Conservation (phyloP, 139 green algal species). For the Tetradesmus obliquus region DNA sequence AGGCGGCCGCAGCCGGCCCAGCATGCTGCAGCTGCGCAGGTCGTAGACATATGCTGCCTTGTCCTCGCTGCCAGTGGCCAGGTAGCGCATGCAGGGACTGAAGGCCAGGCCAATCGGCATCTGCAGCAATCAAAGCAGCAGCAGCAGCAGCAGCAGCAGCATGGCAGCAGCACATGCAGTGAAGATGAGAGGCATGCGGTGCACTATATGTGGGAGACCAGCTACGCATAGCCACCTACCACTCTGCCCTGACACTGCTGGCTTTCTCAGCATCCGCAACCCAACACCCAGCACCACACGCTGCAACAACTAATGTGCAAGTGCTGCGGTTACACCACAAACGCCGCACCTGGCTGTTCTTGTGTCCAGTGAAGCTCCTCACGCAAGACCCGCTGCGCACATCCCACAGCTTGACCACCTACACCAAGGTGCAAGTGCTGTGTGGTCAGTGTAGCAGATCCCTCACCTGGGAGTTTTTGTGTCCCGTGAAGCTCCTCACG, state of each 20-base stretch:
- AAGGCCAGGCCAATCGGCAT: constrained; percentile 51
- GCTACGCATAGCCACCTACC: too few species aligned
- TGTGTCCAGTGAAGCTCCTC: constrained; percentile 48
- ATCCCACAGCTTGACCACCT: constrained; percentile 68
- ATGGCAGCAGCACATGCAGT: neutral
- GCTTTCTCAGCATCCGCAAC: too few species aligned
- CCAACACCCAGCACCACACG: too few species aligned
- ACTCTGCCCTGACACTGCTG: too few species aligned
- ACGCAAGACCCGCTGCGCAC: constrained; percentile 56
- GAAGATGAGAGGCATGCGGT: neutral
- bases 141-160: too few species aligned
- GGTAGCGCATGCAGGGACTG: constrained; percentile 66
- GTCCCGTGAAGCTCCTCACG: constrained; percentile 56
- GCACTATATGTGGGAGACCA: too few species aligned
- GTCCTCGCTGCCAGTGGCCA: constrained; percentile 69
- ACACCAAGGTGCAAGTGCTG: too few species aligned
- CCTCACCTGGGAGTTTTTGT: constrained; percentile 58
- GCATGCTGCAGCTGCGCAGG: constrained; percentile 53
- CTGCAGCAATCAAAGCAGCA: neutral
- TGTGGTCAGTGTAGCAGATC: too few species aligned
- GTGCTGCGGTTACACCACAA: too few species aligned
- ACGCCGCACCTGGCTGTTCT: neutral
- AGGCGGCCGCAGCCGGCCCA: constrained; percentile 45
- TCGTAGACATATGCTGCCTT: constrained; percentile 70
- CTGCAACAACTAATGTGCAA: too few species aligned